Percentiles rank a stretch among this genome's conserved stretches.
phyloP scores from a whole-genome alignment of 2,329 filamentous ascomycete genomes.

The Beauveria scarabaeidicola region DNA sequence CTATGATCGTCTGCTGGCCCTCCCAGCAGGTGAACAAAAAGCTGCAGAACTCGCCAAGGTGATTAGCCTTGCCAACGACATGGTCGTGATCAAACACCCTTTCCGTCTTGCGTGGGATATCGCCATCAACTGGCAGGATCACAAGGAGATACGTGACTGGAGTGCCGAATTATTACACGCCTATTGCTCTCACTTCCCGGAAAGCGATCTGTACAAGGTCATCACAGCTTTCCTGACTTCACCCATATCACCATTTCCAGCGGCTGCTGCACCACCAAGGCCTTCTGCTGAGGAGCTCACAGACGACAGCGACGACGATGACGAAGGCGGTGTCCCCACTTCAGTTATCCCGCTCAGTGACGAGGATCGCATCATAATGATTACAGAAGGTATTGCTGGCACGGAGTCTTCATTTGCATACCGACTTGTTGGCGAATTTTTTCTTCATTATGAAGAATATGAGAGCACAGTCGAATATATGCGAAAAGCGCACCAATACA shows the following conservation, averaged over 20 bases:
- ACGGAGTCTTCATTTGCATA: conserved; percentile 72
- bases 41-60: conserved; percentile 61
- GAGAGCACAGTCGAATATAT: conserved; percentile 72
- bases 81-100: conserved; percentile 93
- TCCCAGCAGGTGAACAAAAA: conserved; percentile 59
- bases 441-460: conserved; percentile 76
- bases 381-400: conserved; percentile 63
- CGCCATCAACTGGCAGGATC: conserved; percentile 80
- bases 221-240: conserved; percentile 76
- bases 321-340: conserved; percentile 46
- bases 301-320: conserved; percentile 50
- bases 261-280: conserved; percentile 20
- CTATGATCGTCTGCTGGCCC: conserved; percentile 66
- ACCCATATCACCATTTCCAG: conserved; percentile 72
- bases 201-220: conserved; percentile 72
- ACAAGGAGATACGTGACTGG: conserved; percentile 63
- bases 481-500: conserved; percentile 59
- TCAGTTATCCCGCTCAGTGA: conserved; percentile 53
- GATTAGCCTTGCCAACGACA: conserved; percentile 70
- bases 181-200: conserved; percentile 77
- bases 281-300: conserved; percentile 28
- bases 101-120: conserved; percentile 88
- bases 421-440: conserved; percentile 74
- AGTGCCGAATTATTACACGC: conserved; percentile 70
- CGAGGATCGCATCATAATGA: conserved; percentile 72